Conservation (phyloP, 2,329 filamentous ascomycete species). For the Neonectria coccinea region DNA sequence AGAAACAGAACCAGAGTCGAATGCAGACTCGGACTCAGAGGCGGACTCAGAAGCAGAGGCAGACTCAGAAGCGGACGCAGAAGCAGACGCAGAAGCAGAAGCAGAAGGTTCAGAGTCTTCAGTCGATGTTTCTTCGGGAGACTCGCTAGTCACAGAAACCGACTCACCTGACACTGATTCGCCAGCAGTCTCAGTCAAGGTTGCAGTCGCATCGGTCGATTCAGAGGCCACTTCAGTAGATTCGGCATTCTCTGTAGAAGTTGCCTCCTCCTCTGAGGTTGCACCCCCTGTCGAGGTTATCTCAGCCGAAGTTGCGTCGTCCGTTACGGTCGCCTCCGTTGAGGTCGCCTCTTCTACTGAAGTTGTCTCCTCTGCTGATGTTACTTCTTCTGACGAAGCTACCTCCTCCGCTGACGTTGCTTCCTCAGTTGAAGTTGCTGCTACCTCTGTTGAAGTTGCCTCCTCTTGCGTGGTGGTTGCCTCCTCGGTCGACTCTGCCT, state of each 20-base stretch:
- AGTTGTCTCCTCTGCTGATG: neutral
- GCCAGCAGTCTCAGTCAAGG: neutral
- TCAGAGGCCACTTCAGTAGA: neutral
- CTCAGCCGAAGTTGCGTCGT: conserved; percentile 4
- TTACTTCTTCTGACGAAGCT: neutral
- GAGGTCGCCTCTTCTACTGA: conserved; percentile 9
- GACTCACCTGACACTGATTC: neutral
- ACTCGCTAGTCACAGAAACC: neutral
- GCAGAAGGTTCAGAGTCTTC: neutral
- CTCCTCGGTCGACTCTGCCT: conserved; percentile 9
- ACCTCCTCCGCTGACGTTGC: neutral
- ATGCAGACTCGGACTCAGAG: neutral
- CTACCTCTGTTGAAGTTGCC: neutral
- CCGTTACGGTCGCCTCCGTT: conserved; percentile 26
- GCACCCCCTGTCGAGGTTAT: neutral
- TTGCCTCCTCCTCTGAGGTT: neutral
- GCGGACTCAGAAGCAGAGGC: neutral
- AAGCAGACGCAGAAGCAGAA: conserved; percentile 2
- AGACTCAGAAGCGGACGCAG: neutral
- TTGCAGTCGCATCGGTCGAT: neutral
- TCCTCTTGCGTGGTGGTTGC: conserved; percentile 12
- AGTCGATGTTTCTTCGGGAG: neutral
- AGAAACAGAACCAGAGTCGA: neutral
- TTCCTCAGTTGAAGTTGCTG: conserved; percentile 24
- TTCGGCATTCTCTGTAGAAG: conserved; percentile 4